phyloP scores from a whole-genome alignment of 306 rosid species.

The Cucurbita maxima region DNA sequence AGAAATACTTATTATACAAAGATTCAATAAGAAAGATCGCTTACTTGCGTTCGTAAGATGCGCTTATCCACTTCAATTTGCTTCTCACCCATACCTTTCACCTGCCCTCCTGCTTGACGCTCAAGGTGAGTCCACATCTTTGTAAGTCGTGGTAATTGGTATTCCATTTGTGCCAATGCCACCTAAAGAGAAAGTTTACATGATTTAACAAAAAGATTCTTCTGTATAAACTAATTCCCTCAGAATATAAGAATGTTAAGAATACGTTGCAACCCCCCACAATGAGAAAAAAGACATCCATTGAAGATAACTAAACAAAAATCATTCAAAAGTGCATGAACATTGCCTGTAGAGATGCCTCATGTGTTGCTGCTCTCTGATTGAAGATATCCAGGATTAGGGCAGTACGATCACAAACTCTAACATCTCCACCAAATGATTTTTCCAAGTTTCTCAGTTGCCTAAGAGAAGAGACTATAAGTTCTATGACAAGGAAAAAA shows the following conservation, averaged over 20 bases:
- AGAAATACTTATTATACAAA: neutral
- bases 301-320: neutral
- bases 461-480: slow-evolving; percentile 21
- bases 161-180: slow-evolving; percentile 94
- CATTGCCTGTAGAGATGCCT: slow-evolving; percentile 83
- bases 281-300: neutral
- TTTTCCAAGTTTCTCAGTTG: slow-evolving; percentile 89
- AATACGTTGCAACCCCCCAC: neutral
- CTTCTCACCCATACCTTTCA: slow-evolving; percentile 99
- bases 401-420: slow-evolving; percentile 95
- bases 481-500: neutral
- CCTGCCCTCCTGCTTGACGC: slow-evolving; percentile 96
- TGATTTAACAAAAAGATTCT: neutral
- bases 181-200: slow-evolving; percentile 34
- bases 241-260: neutral
- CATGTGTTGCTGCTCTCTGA: slow-evolving; percentile 98
- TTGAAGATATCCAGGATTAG: slow-evolving; percentile 88
- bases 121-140: slow-evolving; percentile 99
- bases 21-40: slow-evolving; percentile 3
- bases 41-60: slow-evolving; percentile 85
- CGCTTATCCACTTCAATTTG: slow-evolving; percentile 98
- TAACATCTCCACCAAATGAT: slow-evolving; percentile 81
- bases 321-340: slow-evolving; percentile 2
- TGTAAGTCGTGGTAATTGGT: slow-evolving; percentile 88
- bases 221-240: neutral